Base-by-base conservation (phyloP, 768 basidiomycete species). In the Fibroporia radiculosa region DNA sequence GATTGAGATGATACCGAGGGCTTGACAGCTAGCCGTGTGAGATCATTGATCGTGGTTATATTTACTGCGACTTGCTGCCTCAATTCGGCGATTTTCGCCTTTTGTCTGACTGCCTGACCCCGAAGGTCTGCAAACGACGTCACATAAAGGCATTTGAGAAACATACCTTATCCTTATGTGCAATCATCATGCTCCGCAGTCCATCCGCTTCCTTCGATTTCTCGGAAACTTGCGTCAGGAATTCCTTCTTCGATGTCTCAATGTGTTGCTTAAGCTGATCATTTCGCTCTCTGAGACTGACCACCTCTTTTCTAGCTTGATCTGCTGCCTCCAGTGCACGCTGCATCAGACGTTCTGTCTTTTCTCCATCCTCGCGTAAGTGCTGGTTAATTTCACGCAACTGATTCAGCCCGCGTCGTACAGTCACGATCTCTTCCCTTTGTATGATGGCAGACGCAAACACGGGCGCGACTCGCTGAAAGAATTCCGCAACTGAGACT, bases 101-200 rank as follows among this genome's bases (percentile, higher is more conserved):
- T 27, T 37, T 45, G 44, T 18, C 31, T 45, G 10, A 26, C 18
- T 29, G 27, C 44, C 44, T 45, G 26, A 6, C 8, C 27, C 14
- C 12, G 43, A n/a, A 19, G 6, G 23, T 31, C n/a, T 8, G 11
- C 3, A 12, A 36, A 14, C 33, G 11, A 26, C 16, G 32, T 7
- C 16, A 13, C 5, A 5, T 5, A 32, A 31, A 3, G 19, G 19
- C 40, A 32, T 7, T 10, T 18, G 36, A 37, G 36, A 43, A 24
- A 32, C 24, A 12, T 13, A 39, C 44, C 25, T 45, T 45, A 6
- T 38, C 36, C 44, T 45, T 45, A 19, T 45, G 44, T 14, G 44
- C 35, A n/a, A 23, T 23, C 8, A 45, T 6, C 25, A 29, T 45
- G 11, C 4, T 14, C 3, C 19, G 20, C 20, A 45, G 25, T 6